phyloP scores from a whole-genome alignment of 2,329 filamentous ascomycete species.

The Tolypocladium inflatum region DNA sequence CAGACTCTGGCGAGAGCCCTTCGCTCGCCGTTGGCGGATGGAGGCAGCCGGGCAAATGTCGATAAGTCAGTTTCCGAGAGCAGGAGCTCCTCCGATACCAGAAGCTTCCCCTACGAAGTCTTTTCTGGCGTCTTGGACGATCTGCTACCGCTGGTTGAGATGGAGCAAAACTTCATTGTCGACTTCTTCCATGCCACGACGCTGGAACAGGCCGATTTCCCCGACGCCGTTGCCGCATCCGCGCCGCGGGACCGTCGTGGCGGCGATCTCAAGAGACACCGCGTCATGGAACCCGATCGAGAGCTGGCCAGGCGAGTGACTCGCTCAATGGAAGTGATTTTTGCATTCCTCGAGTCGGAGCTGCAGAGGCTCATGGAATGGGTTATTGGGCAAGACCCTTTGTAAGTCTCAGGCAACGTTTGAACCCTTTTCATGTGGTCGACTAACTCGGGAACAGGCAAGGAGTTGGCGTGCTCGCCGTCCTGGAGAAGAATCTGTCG shows the following conservation, averaged over 20 bases:
- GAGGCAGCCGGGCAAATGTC: conserved; percentile 33
- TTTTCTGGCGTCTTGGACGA: conserved; percentile 76
- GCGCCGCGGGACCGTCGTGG: conserved; percentile 60
- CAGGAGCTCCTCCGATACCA: conserved; percentile 53
- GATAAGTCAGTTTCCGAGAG: conserved; percentile 54
- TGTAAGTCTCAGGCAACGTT: conserved; percentile 47
- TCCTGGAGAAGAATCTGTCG: conserved; percentile 68
- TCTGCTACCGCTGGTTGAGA: conserved; percentile 71
- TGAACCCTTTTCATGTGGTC: neutral
- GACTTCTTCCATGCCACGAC: conserved; percentile 95
- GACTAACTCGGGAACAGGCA: conserved; percentile 44
- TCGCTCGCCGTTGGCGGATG: conserved; percentile 58
- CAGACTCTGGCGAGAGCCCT: conserved; percentile 74
- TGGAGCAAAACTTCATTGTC: conserved; percentile 96
- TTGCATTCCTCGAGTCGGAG: conserved; percentile 70
- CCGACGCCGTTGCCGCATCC: conserved; percentile 61
- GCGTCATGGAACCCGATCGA: conserved; percentile 81
- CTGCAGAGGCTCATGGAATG: conserved; percentile 75
- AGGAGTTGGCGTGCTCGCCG: conserved; percentile 77
- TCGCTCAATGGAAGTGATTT: conserved; percentile 84
- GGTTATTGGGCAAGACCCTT: conserved; percentile 68
- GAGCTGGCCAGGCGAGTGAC: conserved; percentile 75
- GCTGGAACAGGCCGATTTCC: conserved; percentile 70
- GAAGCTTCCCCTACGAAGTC: conserved; percentile 67
- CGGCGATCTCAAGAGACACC: conserved; percentile 62